Percentiles rank a stretch among this genome's conserved stretches.
These are phyloP conservation scores for Penicillium capsulatum DNA, from an alignment of 2,329 filamentous ascomycete species.

Conservation along the genomic window DNA sequence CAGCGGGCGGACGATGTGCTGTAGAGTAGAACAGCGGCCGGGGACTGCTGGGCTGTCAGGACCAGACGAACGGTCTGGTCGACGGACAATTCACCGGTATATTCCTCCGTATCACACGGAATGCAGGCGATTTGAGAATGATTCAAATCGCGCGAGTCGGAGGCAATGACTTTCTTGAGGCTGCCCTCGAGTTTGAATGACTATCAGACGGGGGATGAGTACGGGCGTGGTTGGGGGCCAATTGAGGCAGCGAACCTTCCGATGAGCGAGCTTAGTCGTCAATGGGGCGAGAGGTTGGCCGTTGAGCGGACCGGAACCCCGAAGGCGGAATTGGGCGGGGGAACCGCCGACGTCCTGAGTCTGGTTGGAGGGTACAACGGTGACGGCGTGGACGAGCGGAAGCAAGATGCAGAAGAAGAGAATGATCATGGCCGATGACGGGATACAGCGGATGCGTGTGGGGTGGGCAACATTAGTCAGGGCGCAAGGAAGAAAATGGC, in stretches of 20 bases:
- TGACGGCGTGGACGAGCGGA: constrained; percentile 17
- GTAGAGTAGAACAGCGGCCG: constrained; percentile 40
- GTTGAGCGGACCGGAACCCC: constrained; percentile 19
- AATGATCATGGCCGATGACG: constrained; percentile 13
- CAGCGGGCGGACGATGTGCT: constrained; percentile 38
- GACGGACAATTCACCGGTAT: constrained; percentile 37
- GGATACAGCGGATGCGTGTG: constrained; percentile 10
- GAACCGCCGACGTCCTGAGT: constrained; percentile 24
- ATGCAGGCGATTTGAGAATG: constrained; percentile 37
- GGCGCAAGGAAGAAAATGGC: constrained; percentile 5
- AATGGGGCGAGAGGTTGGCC: constrained; percentile 25
- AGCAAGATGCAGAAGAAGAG: constrained; percentile 8
- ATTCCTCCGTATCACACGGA: constrained; percentile 40
- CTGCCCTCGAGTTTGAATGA: constrained; percentile 26
- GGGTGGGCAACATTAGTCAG: constrained; percentile 18
- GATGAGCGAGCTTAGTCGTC: constrained; percentile 21
- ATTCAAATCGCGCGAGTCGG: constrained; percentile 27
- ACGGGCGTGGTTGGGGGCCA: not conserved
- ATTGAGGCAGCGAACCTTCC: constrained; percentile 6
- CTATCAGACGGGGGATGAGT: constrained; percentile 18
- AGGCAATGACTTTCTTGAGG: constrained; percentile 26
- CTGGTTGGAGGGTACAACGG: constrained; percentile 30
- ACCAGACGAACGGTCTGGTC: constrained; percentile 33
- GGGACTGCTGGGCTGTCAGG: constrained; percentile 24
- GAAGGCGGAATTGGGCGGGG: constrained; percentile 22